Evolutionary conservation across 2,329 filamentous ascomycete species (phyloP), one percentile per base, ranked within the genome.

Genomic region (Penicillium janthinellum): DNA sequence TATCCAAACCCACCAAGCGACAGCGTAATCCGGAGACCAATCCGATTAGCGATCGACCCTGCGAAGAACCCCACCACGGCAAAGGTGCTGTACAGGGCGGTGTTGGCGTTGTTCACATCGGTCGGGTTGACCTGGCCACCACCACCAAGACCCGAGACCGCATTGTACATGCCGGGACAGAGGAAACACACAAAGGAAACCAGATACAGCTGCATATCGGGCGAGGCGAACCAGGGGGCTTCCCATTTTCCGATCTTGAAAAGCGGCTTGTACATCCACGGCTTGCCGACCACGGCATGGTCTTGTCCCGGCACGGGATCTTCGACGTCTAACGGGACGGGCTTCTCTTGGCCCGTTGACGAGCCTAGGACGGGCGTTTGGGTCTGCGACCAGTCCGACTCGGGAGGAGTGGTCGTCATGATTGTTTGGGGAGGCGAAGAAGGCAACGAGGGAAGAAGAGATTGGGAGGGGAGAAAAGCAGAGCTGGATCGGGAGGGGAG

Each of bases 101-200:
- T 87, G 73, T 86, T 89, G 69, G 89, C 86, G 67, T 88, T 84
- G 73, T 89, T 88, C 67, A 85, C 82, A 58, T 84, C 87, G 25
- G 79, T 82, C 8, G 77, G 63, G 70, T 87, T 79, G 62, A 86
- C 72, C 67, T 84, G 84, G 50, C 87, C 88, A 72, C 81, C 87
- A 59, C 86, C 88, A 59, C 88, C 88, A 38, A 90, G 78, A 61
- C 88, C 88, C 61, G 79, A 79, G 59, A 90, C 78, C 20, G 88
- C 86, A 70, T 90, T 90, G 80, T 85, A 90, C 86, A 90, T 89
- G 67, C 88, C 88, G 0, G 88, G 88, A 71, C 88, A 90, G 62
- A 90, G 73, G 80, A 90, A 90, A 72, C 87, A 90, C 52, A 90
- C 87, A 61, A 89, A 81, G 22, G 87, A 82, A 57, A 92, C 88